A percentile compares a stretch with the other conserved stretches of the same genome.
Evolutionary conservation across 2,329 filamentous ascomycete species (phyloP).

Genomic region (Scedosporium minutisporum): DNA sequence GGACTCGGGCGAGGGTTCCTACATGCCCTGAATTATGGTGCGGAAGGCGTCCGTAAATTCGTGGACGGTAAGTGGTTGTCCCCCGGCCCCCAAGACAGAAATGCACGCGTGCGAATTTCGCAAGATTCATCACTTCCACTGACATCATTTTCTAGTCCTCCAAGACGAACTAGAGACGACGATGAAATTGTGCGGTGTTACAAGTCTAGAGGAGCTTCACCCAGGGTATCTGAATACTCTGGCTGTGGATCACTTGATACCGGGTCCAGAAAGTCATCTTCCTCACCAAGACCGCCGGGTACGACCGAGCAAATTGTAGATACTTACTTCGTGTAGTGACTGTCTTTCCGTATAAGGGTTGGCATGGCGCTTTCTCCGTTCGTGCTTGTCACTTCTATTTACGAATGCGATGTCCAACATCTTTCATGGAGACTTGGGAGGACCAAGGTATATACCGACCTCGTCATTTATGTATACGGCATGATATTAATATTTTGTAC

Average conservation of each 20-base stretch:
- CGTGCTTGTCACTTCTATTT: too few relatives aligned
- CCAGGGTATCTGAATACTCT: slow-evolving; percentile 50
- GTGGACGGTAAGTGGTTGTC: slow-evolving; percentile 36
- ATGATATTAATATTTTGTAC: background rate
- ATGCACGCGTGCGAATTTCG: background rate
- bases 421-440: background rate
- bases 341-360: too few relatives aligned
- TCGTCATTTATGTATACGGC: background rate
- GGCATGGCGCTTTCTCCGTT: too few relatives aligned
- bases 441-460: background rate
- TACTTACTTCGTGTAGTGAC: background rate
- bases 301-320: background rate
- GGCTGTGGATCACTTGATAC: slow-evolving; percentile 37
- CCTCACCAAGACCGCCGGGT: background rate
- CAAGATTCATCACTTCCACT: too few relatives aligned
- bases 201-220: slow-evolving; percentile 48
- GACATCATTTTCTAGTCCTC: slow-evolving; percentile 16
- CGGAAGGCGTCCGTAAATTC: slow-evolving; percentile 43
- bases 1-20: slow-evolving; percentile 53
- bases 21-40: slow-evolving; percentile 52
- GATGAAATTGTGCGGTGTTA: slow-evolving; percentile 57
- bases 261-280: slow-evolving; percentile 27
- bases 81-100: background rate
- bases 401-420: background rate
- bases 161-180: slow-evolving; percentile 55